These are phyloP conservation scores for Dryas drummondii DNA, from an alignment of 306 rosid genomes.

Conservation along the genomic window DNA sequence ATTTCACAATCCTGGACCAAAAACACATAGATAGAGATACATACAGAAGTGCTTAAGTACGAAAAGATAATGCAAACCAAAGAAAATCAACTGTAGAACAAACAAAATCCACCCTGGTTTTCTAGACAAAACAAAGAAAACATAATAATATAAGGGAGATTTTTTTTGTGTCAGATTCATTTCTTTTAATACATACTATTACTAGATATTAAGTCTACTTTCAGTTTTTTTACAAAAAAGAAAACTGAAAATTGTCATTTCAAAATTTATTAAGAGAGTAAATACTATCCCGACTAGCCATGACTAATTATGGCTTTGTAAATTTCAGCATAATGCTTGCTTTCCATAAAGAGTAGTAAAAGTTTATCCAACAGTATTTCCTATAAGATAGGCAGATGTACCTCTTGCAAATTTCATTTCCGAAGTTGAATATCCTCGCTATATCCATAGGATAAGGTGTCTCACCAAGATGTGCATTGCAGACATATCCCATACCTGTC, in stretches of 20 bases:
- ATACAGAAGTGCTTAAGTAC: background rate
- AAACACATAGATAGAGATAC: slow-evolving; percentile 6
- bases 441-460: slow-evolving; percentile 75
- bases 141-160: too few species aligned
- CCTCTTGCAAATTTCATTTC: slow-evolving; percentile 76
- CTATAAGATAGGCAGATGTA: slow-evolving; percentile 20
- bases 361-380: background rate
- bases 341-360: background rate
- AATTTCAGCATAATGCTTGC: background rate
- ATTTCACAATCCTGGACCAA: slow-evolving; percentile 61
- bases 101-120: background rate
- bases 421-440: slow-evolving; percentile 80
- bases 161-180: too few species aligned
- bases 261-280: too few species aligned
- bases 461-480: slow-evolving; percentile 65
- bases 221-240: too few species aligned
- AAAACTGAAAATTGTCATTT: too few species aligned
- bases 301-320: too few species aligned
- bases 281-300: too few species aligned
- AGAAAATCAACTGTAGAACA: background rate
- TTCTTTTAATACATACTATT: too few species aligned
- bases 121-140: background rate
- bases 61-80: too few species aligned
- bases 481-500: slow-evolving; percentile 76
- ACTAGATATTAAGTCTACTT: too few species aligned